These are phyloP conservation scores for Vaccinium myrtillus DNA, from an alignment of 148 eudicot genomes.

Conservation along the genomic window DNA sequence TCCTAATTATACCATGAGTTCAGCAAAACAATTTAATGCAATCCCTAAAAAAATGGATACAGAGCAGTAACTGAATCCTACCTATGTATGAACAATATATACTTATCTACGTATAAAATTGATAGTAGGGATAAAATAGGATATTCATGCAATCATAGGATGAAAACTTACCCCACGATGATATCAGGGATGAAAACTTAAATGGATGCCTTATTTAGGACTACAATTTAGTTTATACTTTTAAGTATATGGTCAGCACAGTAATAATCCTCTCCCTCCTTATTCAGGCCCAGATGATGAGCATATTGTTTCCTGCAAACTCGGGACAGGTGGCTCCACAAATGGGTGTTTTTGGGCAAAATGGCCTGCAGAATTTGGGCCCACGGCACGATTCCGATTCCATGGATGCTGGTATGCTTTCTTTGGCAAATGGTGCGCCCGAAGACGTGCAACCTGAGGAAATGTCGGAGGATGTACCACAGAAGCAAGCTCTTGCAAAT, in stretches of 20 bases:
- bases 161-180: no score
- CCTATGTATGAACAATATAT: no score
- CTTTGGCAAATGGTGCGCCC: constrained; percentile 27
- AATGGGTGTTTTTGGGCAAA: constrained; percentile 21
- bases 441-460: constrained; percentile 22
- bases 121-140: no score
- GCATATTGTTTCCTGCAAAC: constrained; percentile 31
- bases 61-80: no score
- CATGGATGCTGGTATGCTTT: constrained; percentile 26
- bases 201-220: no score
- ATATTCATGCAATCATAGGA: no score
- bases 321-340: constrained; percentile 33
- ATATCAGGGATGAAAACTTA: no score
- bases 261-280: neutral
- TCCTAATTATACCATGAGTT: no score
- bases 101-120: no score
- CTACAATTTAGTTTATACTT: neutral
- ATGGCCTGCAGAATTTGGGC: constrained; percentile 21
- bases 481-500: constrained; percentile 17
- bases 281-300: constrained; percentile 57
- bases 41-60: no score
- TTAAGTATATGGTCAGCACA: neutral
- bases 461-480: constrained; percentile 24
- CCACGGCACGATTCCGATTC: constrained; percentile 14
- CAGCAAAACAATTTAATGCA: no score